Percentiles rank a stretch among this genome's conserved stretches.
These are phyloP conservation scores for Plasmodium sp. DNA, from an alignment of 169 alveolate genomes.

Conservation along the genomic window DNA sequence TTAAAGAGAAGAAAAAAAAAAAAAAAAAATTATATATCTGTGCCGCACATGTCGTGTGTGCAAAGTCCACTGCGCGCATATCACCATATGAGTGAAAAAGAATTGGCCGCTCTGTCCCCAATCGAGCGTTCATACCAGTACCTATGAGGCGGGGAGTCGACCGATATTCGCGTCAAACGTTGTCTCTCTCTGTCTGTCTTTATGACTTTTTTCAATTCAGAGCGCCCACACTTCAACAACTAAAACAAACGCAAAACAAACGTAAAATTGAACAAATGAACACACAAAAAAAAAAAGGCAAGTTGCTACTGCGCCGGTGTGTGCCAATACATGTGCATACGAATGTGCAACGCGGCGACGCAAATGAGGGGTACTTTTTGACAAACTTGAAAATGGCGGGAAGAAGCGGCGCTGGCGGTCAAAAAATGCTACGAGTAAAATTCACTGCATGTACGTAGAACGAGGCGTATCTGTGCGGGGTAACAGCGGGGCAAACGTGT, in stretches of 20 bases:
- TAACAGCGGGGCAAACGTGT: not conserved
- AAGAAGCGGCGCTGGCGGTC: not conserved
- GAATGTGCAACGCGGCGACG: not conserved
- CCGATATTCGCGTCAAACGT: not conserved
- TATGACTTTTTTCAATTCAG: conserved; percentile 13
- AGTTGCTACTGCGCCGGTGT: not conserved
- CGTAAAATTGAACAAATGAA: conserved; percentile 29
- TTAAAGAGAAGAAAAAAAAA: not conserved
- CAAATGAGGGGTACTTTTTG: conserved; percentile 14
- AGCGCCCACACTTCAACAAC: conserved; percentile 1
- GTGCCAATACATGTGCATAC: not conserved
- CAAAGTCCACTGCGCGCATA: not conserved
- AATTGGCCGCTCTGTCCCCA: not conserved
- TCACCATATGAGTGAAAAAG: not conserved
- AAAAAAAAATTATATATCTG: not conserved
- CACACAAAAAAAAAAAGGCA: conserved; percentile 28
- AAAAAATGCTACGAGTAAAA: not conserved
- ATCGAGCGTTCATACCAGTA: not conserved
- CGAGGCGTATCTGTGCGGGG: not conserved
- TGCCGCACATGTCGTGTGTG: not conserved
- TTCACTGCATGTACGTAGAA: not conserved
- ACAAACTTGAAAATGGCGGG: conserved; percentile 24
- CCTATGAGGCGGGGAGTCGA: not conserved
- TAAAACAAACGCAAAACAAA: conserved; percentile 50
- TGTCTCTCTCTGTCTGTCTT: not conserved